Percentiles rank a stretch among this genome's conserved stretches.
These are phyloP conservation scores for Phlebiopsis gigantea DNA, from an alignment of 768 basidiomycete species.

Conservation along the genomic window DNA sequence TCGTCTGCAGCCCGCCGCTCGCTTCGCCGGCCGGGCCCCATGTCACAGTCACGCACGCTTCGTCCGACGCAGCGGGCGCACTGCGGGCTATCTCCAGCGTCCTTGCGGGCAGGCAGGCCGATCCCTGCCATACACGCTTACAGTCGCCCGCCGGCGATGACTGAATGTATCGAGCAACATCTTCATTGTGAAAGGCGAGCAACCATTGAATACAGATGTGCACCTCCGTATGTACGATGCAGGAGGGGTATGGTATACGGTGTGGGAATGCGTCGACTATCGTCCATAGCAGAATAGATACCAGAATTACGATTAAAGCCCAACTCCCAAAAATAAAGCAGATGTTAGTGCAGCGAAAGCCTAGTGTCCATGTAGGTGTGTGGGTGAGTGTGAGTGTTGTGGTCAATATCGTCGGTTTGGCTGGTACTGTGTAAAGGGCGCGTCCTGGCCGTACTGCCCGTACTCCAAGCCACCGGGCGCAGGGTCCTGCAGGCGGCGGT, in stretches of 20 bases:
- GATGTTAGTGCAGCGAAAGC: neutral
- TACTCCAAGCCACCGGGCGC: conserved; percentile 21
- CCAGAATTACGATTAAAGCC: too few relatives aligned
- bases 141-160: too few relatives aligned
- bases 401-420: conserved; percentile 16
- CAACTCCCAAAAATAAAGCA: conserved; percentile 3
- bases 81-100: neutral
- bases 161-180: too few relatives aligned
- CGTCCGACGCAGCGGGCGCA: neutral
- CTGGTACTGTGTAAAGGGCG: conserved; percentile 20
- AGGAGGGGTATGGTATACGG: too few relatives aligned
- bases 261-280: too few relatives aligned
- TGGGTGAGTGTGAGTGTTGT: neutral
- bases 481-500: conserved; percentile 24
- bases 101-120: neutral
- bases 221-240: too few relatives aligned
- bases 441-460: conserved; percentile 8
- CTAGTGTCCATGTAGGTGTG: too few relatives aligned
- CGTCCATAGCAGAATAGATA: too few relatives aligned
- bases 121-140: too few relatives aligned
- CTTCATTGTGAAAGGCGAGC: too few relatives aligned
- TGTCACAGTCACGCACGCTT: conserved; percentile 4
- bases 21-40: conserved; percentile 5
- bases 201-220: too few relatives aligned
- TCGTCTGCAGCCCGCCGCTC: neutral